Base-by-base conservation (phyloP, 129 eudicot genomes). In the Artemisia argyi region DNA sequence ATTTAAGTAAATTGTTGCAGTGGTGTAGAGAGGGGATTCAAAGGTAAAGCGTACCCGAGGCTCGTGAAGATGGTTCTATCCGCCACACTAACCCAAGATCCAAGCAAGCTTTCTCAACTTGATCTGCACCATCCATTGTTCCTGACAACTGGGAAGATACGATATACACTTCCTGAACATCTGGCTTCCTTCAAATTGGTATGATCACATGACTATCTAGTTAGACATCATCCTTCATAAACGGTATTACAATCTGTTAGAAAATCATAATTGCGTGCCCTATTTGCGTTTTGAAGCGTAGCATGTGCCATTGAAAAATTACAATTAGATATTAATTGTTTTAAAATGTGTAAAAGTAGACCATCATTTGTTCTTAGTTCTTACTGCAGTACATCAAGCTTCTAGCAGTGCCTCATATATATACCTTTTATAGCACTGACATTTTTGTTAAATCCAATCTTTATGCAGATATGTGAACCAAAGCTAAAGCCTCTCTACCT, bases 21-120 rank as follows among this genome's bases (percentile, higher is more conserved):
- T 64, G 95, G 92, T 47, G 90, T 85, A n/a, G 98, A 92, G 77
- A 85, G 96, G 82, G 96, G 96, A 11, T 92, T 89, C 55, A 92
- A 87, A 72, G 85, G 82, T 22, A 89, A 83, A 80, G 53, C 83
- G 19, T 74, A 73, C 59, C 98, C 98, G 11, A 82, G 96, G 83
- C 95, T 92, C 42, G 83, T 70, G 61, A 92, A 89, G 76, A 89
- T 92, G 96, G 86, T 89, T 80, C 53, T n/a, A 64, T 64, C 69
- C 32, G 98, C 98, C 39, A 92, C 98, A 46, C 71, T 92, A 72
- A 92, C 96, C 70, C 95, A 89, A 86, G 95, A 92, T 81, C 98
- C 98, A 52, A 78, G 96, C 84, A 92, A 89, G 78, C 91, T 92
- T 76, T 81, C 95, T 49, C 98, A 89, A 75, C 98, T 92, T 48